Conservation (phyloP, 768 basidiomycete genomes). For the Tylopilus balloui region DNA sequence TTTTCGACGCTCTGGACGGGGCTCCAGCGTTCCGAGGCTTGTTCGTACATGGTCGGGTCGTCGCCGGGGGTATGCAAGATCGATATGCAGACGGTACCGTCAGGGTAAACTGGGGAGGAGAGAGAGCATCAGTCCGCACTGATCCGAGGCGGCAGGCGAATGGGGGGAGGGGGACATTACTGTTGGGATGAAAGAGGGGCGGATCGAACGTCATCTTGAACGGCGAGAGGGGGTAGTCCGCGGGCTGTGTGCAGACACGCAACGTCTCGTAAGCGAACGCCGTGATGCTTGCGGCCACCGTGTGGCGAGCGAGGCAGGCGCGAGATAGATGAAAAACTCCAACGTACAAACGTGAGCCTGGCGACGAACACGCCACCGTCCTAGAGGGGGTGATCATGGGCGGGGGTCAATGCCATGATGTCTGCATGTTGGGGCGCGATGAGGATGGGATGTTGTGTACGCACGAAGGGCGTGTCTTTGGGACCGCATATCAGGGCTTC, state of each 20-base stretch:
- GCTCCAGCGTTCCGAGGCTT: conserved; percentile 94
- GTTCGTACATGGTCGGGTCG: conserved; percentile 90
- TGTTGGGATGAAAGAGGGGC: conserved; percentile 95
- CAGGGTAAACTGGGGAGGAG: conserved; percentile 71
- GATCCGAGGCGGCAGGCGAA: neutral
- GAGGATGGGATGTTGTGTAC: conserved; percentile 25
- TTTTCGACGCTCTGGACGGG: conserved; percentile 99
- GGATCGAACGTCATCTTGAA: conserved; percentile 99
- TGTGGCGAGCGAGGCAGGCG: no score
- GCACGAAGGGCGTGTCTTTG: conserved; percentile 90
- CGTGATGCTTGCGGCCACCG: no score
- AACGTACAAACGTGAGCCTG: conserved; percentile 77
- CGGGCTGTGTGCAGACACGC: conserved; percentile 46
- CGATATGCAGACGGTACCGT: conserved; percentile 96
- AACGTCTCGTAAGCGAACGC: neutral
- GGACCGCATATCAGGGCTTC: conserved; percentile 93
- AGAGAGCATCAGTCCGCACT: neutral
- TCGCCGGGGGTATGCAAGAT: conserved; percentile 94
- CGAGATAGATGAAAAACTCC: no score
- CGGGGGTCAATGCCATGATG: neutral
- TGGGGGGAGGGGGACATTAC: conserved; percentile 46
- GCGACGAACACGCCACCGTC: conserved; percentile 96
- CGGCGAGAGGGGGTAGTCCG: conserved; percentile 94
- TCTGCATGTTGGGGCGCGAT: neutral
- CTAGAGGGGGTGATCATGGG: conserved; percentile 40